Base-by-base conservation (phyloP, 352 stramenopile species). In the Pythium dissimile region DNA sequence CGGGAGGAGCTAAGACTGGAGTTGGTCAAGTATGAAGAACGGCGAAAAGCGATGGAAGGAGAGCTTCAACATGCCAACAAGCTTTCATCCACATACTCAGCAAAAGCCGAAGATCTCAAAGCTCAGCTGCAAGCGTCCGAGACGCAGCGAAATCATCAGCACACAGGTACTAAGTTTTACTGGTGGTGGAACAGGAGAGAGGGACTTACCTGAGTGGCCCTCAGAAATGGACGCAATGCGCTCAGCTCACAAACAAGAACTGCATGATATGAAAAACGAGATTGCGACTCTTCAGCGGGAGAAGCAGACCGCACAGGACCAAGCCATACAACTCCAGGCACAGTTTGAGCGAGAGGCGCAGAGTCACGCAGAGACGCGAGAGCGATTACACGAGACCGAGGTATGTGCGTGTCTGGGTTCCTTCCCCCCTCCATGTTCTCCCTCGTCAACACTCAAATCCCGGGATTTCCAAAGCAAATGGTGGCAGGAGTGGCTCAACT, bases 401-500 rank as follows among this genome's bases (percentile, higher is more conserved):
- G 78, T 86, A 64, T n/a, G 54, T 31, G 13, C 3, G 3, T 32
- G 26, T 49, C 16, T 6, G 28, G 5, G 12, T 34, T 18, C 32
- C 3, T 30, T 20, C 10, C 5, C 32, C 8, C 11, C 16, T 20
- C 1, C 13, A 7, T 8, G 34, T 21, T 12, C n/a, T n/a, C n/a
- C n/a, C n/a, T n/a, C n/a, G n/a, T n/a, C n/a, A n/a, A 9, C 28
- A 35, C 45, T 32, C 1, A 28, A 23, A 16, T 34, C n/a, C 3
- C 27, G 13, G 20, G 34, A 8, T 47, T 34, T 10, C 34, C 8
- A 32, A 13, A 88, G 81, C 72, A 89, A 78, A 88, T 77, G 1
- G 65, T 88, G 27, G 70, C 68, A 12, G 77, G 74, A 6, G 72
- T 92, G 18, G 83, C 80, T 2, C 77, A 89, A 45, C 56, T 88